Percentiles rank a stretch among this genome's conserved stretches.
Conservation (phyloP, 306 rosid species). For the Begonia fuchsioides region DNA sequence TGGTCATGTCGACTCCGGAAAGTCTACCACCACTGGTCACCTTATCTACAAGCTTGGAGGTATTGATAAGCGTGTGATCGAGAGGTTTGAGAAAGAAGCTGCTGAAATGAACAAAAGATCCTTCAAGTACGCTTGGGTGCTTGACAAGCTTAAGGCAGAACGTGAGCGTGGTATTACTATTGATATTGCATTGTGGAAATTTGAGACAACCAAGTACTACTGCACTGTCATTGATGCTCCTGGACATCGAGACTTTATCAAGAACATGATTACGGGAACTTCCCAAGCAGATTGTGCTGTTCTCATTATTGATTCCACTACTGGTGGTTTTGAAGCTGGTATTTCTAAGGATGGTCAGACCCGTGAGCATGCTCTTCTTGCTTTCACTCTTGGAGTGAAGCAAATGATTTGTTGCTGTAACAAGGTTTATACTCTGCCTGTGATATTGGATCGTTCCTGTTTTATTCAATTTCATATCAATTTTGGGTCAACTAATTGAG, state of each 20-base stretch:
- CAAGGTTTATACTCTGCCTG: conserved; percentile 4
- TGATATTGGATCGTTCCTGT: neutral
- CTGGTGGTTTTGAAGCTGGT: conserved; percentile 16
- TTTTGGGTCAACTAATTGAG: neutral
- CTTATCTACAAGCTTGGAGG: conserved; percentile 20
- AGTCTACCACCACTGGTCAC: conserved; percentile 15
- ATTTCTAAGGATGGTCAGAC: conserved; percentile 16
- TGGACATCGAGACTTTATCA: conserved; percentile 20
- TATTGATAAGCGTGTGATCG: conserved; percentile 16
- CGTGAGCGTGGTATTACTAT: conserved; percentile 18
- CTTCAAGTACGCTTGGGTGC: conserved; percentile 14
- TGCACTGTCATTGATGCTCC: conserved; percentile 49
- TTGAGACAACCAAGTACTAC: conserved; percentile 25
- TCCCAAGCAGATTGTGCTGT: conserved; percentile 34
- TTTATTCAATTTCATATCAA: neutral
- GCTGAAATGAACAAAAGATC: conserved; percentile 18
- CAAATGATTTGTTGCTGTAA: conserved; percentile 16
- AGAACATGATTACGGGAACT: conserved; percentile 46
- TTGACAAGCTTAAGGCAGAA: conserved; percentile 14
- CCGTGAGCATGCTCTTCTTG: conserved; percentile 15
- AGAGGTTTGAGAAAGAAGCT: conserved; percentile 16
- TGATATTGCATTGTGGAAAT: conserved; percentile 14
- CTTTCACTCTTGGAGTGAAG: conserved; percentile 15
- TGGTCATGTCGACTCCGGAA: conserved; percentile 15
- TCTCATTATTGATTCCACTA: conserved; percentile 16